A percentile compares a stretch with the other conserved stretches of the same genome.
These are phyloP conservation scores for Hortaea werneckii DNA, from an alignment of 2,329 filamentous ascomycete species.

Conservation along the genomic window DNA sequence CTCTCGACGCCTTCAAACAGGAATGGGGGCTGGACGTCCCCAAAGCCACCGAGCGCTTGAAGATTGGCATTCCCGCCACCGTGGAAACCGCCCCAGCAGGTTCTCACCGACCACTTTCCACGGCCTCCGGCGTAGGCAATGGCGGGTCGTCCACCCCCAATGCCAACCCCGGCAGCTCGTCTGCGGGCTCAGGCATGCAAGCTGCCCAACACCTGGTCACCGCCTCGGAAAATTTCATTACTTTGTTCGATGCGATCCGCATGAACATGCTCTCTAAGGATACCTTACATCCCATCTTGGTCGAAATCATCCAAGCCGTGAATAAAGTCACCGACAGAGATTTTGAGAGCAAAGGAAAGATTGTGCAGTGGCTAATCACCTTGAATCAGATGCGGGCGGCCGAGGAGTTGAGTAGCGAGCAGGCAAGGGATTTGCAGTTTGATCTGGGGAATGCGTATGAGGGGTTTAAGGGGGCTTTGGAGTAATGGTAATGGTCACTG, in stretches of 20 bases:
- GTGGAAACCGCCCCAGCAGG: conserved; percentile 48
- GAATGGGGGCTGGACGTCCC: conserved; percentile 95
- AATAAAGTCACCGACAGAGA: conserved; percentile 94
- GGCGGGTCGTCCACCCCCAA: conserved; percentile 32
- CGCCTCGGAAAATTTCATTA: conserved; percentile 97
- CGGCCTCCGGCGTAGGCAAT: conserved; percentile 1
- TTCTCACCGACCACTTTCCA: conserved; percentile 6
- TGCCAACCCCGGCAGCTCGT: conserved; percentile 33
- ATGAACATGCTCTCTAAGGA: conserved; percentile 90
- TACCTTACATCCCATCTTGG: conserved; percentile 86
- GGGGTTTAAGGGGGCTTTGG: conserved; percentile 75
- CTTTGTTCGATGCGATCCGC: conserved; percentile 87
- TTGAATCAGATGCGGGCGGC: conserved; percentile 97
- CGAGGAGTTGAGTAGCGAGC: conserved; percentile 77
- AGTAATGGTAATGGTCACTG: conserved; percentile 6
- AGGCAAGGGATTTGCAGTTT: conserved; percentile 78
- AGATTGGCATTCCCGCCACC: conserved; percentile 86
- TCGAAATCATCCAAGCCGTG: conserved; percentile 91
- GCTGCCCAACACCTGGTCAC: conserved; percentile 59
- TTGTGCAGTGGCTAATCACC: conserved; percentile 95
- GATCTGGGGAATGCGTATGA: conserved; percentile 93
- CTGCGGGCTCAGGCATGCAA: conserved; percentile 8
- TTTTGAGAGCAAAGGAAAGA: conserved; percentile 92
- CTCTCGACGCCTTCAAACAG: conserved; percentile 80
- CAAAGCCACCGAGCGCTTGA: conserved; percentile 81